Base-by-base conservation (phyloP, 495 filamentous ascomycete species). In the Poronia punctata region DNA sequence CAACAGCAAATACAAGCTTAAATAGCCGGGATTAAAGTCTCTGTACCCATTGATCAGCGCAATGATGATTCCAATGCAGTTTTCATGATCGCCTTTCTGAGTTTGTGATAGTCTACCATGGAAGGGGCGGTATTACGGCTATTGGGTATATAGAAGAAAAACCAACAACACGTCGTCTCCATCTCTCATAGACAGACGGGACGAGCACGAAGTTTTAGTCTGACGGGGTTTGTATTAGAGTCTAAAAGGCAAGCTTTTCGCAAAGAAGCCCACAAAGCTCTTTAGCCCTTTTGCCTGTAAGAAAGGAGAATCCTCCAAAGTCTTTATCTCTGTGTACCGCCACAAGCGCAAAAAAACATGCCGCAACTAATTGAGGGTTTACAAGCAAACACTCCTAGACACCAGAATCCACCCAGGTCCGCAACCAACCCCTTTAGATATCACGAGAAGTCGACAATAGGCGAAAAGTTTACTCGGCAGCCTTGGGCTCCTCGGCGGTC, bases 311-410 rank as follows among this genome's bases (percentile, higher is more conserved):
- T 35, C 51, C 46, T 52, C 56, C 50, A 57, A 57, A 52, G 53
- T 60, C 48, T 61, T 57, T 59, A 35, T 54, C 35, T 63, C 50
- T 62, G 64, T 66, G 64, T 65, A 65, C 64, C 67, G 61, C 60
- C 59, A 52, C 45, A 35, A 33, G 43, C 45, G 47, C 38, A 38
- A 54, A 59, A 70, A 68, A 71, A 60, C 57, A 70, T 73, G 68
- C 69, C 68, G 67, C 63, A 62, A 65, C 63, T 64, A 52, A 61
- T 56, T 32, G 36, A 47, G 58, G 50, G 48, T 60, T 68, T 62
- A 65, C 64, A 67, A 60, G 60, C 59, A 66, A 66, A 56, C 68
- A 68, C 68, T 70, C 66, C 68, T 65, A 68, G 65, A 73, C 69
- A 73, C 69, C 69, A 65, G 53, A 63, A 61, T 61, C 65, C 61